phyloP scores from a whole-genome alignment of 257 asterid species.

The Jasminum sambac region DNA sequence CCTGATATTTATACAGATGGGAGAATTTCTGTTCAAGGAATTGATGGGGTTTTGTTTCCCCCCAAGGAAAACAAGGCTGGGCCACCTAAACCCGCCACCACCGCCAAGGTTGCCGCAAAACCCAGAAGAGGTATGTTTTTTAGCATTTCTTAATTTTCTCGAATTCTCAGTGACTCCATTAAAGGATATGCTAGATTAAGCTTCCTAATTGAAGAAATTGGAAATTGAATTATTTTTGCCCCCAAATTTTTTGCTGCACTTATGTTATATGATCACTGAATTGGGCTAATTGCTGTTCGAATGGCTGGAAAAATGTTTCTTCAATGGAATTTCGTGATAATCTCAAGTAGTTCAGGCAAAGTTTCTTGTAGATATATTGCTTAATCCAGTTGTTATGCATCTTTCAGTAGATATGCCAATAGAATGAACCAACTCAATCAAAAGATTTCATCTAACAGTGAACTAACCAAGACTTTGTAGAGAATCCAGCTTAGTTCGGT shows the following conservation, averaged over 20 bases:
- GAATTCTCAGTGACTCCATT: not conserved
- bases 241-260: not conserved
- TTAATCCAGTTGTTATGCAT: not conserved
- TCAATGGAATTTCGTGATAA: not conserved
- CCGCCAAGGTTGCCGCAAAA: constrained; percentile 9
- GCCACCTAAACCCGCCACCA: not conserved
- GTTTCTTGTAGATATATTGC: not conserved
- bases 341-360: not conserved
- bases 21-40: constrained; percentile 33
- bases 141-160: not conserved
- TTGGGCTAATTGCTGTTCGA: not conserved
- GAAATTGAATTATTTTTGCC: not conserved
- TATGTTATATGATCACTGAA: not conserved
- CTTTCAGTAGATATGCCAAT: not conserved
- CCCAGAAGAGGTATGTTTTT: constrained; percentile 17
- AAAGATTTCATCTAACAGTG: not conserved
- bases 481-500: not conserved
- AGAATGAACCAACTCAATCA: not conserved
- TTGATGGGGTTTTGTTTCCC: constrained; percentile 36
- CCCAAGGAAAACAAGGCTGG: constrained; percentile 19
- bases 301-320: not conserved
- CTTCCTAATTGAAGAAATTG: not conserved
- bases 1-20: constrained; percentile 40
- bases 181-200: not conserved
- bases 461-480: not conserved